A percentile compares a stretch with the other conserved stretches of the same genome.
Conservation (phyloP, 2,329 filamentous ascomycete genomes). For the Aspergillus awamori region DNA sequence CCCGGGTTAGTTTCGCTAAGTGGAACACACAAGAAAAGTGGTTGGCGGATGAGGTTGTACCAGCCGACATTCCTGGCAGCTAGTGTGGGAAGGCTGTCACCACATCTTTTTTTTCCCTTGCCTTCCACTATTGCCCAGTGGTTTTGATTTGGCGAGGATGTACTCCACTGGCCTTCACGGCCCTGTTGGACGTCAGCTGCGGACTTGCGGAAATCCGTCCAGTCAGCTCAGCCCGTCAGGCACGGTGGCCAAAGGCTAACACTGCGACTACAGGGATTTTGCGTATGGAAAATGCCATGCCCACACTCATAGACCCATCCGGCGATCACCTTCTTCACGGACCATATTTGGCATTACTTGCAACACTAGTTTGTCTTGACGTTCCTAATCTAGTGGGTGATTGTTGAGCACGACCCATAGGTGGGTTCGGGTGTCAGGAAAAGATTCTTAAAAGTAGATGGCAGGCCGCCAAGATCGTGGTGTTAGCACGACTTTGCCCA, state of each 20-base stretch:
- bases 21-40: conserved; percentile 3
- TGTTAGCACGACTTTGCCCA: background rate
- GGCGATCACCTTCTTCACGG: background rate
- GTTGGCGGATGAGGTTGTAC: conserved; percentile 13
- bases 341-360: background rate
- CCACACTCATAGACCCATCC: background rate
- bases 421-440: background rate
- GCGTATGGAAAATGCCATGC: background rate
- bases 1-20: conserved; percentile 1
- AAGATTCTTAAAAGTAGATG: background rate
- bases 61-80: conserved; percentile 12
- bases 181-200: conserved; percentile 15
- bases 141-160: no score
- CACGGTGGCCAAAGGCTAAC: background rate
- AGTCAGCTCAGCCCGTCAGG: background rate
- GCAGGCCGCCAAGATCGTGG: background rate
- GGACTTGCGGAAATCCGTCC: background rate
- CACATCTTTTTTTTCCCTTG: background rate
- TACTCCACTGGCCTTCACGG: background rate
- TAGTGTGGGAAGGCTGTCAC: background rate
- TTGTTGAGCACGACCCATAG: background rate
- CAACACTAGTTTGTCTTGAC: background rate
- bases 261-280: background rate
- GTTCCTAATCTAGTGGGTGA: background rate
- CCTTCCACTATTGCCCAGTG: background rate